Evolutionary conservation across 2,329 filamentous ascomycete genomes (phyloP).

Genomic region (Pseudogymnoascus sp.): DNA sequence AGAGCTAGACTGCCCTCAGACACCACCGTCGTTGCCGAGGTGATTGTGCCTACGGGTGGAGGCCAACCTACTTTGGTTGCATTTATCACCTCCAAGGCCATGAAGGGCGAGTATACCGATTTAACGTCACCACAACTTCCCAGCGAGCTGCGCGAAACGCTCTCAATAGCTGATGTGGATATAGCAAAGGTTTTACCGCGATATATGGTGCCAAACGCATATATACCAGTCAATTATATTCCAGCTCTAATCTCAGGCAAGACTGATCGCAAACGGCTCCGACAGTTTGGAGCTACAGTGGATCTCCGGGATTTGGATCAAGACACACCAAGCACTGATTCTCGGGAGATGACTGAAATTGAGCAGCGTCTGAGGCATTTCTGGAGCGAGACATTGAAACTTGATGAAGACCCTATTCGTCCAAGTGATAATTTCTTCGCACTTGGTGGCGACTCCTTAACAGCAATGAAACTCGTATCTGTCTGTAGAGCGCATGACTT

Average conservation of each 20-base stretch:
- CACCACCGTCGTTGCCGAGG: constrained; percentile 26
- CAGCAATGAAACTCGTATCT: constrained; percentile 36
- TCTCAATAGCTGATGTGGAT: constrained; percentile 15
- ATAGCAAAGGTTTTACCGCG: constrained; percentile 27
- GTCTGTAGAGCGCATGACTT: constrained; percentile 29
- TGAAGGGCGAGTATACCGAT: constrained; percentile 16
- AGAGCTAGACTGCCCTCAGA: constrained; percentile 30
- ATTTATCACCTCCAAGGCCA: constrained; percentile 22
- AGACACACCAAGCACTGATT: neutral
- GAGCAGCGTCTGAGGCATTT: constrained; percentile 8
- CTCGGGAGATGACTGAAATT: neutral
- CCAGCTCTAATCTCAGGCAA: constrained; percentile 28
- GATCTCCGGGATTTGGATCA: constrained; percentile 17
- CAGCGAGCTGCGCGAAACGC: constrained; percentile 13
- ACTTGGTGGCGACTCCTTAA: constrained; percentile 37
- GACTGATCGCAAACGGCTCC: constrained; percentile 30
- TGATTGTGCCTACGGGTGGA: constrained; percentile 23
- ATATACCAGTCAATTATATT: constrained; percentile 24
- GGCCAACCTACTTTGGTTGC: constrained; percentile 28
- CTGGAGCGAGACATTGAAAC: constrained; percentile 11
- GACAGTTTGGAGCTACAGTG: constrained; percentile 15
- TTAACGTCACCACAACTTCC: constrained; percentile 13
- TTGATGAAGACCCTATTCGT: constrained; percentile 24
- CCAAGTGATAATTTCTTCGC: constrained; percentile 34
- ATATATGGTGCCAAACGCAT: constrained; percentile 29